These are phyloP conservation scores for Pseudogymnoascus sp. DNA, from an alignment of 2,329 filamentous ascomycete genomes.

Conservation along the genomic window DNA sequence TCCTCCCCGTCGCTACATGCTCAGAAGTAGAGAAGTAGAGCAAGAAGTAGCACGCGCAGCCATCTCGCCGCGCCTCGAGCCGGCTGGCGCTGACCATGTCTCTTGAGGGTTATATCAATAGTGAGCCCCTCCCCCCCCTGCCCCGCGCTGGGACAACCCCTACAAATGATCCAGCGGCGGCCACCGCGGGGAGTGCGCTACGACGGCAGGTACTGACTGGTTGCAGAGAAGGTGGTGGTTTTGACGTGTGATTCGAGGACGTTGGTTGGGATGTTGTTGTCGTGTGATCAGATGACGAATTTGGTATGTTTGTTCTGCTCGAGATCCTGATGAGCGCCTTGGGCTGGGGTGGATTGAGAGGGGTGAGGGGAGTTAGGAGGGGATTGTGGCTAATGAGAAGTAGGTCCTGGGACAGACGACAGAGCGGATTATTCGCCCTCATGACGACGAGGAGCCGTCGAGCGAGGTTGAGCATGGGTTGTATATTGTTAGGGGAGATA, in stretches of 20 bases:
- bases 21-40: neutral
- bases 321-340: neutral
- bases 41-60: slow-evolving; percentile 16
- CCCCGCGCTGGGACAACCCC: neutral
- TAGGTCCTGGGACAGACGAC: slow-evolving; percentile 73
- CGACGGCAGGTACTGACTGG: slow-evolving; percentile 31
- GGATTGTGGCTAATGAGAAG: neutral
- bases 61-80: slow-evolving; percentile 18
- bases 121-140: slow-evolving; percentile 31
- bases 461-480: slow-evolving; percentile 76
- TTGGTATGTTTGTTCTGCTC: slow-evolving; percentile 43
- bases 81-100: slow-evolving; percentile 36
- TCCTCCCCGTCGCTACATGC: neutral
- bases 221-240: slow-evolving; percentile 78
- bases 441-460: slow-evolving; percentile 75
- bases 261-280: slow-evolving; percentile 72
- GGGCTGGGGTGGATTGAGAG: neutral
- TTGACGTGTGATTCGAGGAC: slow-evolving; percentile 90
- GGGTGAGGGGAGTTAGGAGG: neutral
- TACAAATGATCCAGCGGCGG: slow-evolving; percentile 14
- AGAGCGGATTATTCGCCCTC: slow-evolving; percentile 82
- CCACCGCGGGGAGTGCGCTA: slow-evolving; percentile 20
- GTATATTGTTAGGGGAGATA: slow-evolving; percentile 90
- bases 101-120: slow-evolving; percentile 46
- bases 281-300: slow-evolving; percentile 88